A percentile compares a stretch with the other conserved stretches of the same genome.
Evolutionary conservation across 2,329 filamentous ascomycete genomes (phyloP).

Genomic region (Aspergillus caelatus): DNA sequence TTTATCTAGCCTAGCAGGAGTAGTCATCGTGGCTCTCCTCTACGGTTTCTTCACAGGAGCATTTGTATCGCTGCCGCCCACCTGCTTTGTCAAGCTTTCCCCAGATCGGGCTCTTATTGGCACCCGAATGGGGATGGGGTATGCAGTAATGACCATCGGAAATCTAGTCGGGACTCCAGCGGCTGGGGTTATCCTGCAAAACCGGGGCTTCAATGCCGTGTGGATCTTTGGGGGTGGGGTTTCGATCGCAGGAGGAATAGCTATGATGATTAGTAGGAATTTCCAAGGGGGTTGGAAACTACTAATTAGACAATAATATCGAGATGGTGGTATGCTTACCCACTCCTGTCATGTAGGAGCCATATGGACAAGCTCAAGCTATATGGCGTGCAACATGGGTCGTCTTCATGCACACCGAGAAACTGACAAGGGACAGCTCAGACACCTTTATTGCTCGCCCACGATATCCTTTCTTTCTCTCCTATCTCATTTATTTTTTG

Average conservation of each 20-base stretch:
- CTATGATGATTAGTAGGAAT: constrained; percentile 7
- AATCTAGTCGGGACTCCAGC: constrained; percentile 2
- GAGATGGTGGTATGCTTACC: not conserved
- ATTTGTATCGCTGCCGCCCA: constrained; percentile 3
- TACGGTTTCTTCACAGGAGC: constrained; percentile 2
- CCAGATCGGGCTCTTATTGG: constrained; percentile 1
- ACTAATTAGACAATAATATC: not conserved
- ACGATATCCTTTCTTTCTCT: not conserved
- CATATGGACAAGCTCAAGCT: not conserved
- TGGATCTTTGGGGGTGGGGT: constrained; percentile 6
- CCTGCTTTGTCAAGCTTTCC: constrained; percentile 5
- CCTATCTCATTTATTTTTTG: not conserved
- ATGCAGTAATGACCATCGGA: constrained; percentile 5
- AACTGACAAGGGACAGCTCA: not conserved
- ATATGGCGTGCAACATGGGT: not conserved
- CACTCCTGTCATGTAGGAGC: not conserved
- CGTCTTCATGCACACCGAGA: not conserved
- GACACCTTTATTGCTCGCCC: not conserved
- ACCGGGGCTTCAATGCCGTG: constrained; percentile 1
- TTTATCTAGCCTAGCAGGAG: not conserved
- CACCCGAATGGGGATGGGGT: constrained; percentile 8
- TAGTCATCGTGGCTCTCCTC: not conserved
- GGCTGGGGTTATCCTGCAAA: not conserved
- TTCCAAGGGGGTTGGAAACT: constrained; percentile 1
- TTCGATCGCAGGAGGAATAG: constrained; percentile 4